These are phyloP conservation scores for Macrotyloma uniflorum DNA, from an alignment of 306 rosid genomes.

Conservation along the genomic window DNA sequence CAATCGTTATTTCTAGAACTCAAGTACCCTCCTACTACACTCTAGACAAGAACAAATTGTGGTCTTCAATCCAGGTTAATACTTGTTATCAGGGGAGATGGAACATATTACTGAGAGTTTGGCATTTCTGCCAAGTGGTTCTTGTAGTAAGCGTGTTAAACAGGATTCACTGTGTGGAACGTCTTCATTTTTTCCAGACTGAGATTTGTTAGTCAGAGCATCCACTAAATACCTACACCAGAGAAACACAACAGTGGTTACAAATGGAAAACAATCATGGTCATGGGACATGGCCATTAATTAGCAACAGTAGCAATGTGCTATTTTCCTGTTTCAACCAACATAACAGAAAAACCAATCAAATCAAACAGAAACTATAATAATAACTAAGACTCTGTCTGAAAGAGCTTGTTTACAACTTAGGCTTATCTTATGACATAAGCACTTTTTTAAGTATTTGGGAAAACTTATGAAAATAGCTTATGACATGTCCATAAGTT, in stretches of 20 bases:
- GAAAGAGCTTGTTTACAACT: neutral
- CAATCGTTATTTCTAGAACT: constrained; percentile 27
- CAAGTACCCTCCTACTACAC: neutral
- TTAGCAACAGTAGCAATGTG: constrained; percentile 13
- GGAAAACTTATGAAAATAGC: neutral
- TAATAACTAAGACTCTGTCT: neutral
- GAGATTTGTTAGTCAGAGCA: constrained; percentile 52
- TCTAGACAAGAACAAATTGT: constrained; percentile 12
- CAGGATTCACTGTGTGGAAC: constrained; percentile 50
- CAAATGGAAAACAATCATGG: constrained; percentile 23
- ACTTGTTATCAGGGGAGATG: constrained; percentile 72
- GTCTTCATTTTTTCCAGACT: constrained; percentile 54
- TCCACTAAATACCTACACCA: constrained; percentile 74
- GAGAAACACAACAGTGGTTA: constrained; percentile 37
- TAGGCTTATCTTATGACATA: neutral
- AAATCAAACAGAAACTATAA: constrained; percentile 7
- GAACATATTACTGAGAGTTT: constrained; percentile 82
- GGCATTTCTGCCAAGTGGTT: constrained; percentile 80
- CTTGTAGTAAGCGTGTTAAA: constrained; percentile 70
- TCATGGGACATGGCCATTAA: neutral
- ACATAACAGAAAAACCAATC: neutral
- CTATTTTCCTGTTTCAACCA: neutral
- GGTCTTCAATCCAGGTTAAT: constrained; percentile 32
- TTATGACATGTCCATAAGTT: neutral
- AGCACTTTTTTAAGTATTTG: neutral